Evolutionary conservation across 129 eudicot genomes (phyloP).

Genomic region (Oenanthe sinensis): DNA sequence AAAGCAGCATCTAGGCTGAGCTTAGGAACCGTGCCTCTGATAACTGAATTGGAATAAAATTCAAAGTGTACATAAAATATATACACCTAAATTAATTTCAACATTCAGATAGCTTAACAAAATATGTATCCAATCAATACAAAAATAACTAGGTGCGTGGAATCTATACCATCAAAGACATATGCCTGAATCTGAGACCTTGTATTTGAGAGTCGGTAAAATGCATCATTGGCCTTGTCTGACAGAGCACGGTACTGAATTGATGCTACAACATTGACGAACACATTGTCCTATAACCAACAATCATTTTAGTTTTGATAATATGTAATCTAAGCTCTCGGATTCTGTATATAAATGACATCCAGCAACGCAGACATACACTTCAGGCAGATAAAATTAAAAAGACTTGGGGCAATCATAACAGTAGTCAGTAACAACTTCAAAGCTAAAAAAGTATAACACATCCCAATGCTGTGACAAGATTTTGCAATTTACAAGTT

Average conservation of each 20-base stretch:
- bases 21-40: constrained; percentile 81
- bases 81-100: neutral
- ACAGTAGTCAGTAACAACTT: neutral
- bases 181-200: constrained; percentile 82
- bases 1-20: constrained; percentile 74
- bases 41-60: constrained; percentile 36
- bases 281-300: constrained; percentile 69
- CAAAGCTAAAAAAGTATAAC: neutral
- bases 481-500: neutral
- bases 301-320: constrained; percentile 3
- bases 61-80: neutral
- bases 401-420: neutral
- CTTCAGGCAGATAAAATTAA: neutral
- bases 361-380: neutral
- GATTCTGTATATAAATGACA: neutral
- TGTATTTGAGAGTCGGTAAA: constrained; percentile 73
- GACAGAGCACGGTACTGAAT: constrained; percentile 76
- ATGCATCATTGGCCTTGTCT: constrained; percentile 82
- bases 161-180: constrained; percentile 69
- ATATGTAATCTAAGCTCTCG: neutral
- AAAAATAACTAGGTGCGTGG: neutral
- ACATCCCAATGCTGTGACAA: neutral
- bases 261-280: constrained; percentile 87
- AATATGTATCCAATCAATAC: neutral
- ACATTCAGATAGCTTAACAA: neutral